A percentile compares a stretch with the other conserved stretches of the same genome.
These are phyloP conservation scores for Sisymbrium altissimum DNA, from an alignment of 345 rosid species.

Conservation along the genomic window DNA sequence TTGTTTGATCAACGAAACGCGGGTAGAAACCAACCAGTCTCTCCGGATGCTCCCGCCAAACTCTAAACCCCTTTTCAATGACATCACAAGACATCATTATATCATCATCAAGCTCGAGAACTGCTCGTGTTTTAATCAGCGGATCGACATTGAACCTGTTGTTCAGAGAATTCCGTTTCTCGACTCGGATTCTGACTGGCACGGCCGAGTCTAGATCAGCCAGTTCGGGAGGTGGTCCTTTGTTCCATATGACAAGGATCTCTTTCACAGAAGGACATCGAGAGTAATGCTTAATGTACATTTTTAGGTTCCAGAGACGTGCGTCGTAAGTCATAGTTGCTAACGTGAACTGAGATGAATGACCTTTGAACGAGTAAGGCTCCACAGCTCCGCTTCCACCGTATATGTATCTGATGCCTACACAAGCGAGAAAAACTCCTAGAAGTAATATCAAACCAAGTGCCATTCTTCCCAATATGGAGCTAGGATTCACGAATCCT, in stretches of 20 bases:
- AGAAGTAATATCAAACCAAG: slow-evolving; percentile 40
- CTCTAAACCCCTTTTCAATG: slow-evolving; percentile 76
- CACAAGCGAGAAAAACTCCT: slow-evolving; percentile 58
- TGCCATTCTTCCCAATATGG: slow-evolving; percentile 49
- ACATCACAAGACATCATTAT: slow-evolving; percentile 89
- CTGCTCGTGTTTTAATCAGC: slow-evolving; percentile 62
- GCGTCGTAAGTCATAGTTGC: slow-evolving; percentile 94
- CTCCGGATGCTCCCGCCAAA: slow-evolving; percentile 87
- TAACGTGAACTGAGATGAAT: slow-evolving; percentile 82
- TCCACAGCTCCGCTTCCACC: slow-evolving; percentile 86
- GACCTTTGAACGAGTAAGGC: slow-evolving; percentile 62
- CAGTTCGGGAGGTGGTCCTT: slow-evolving; percentile 64
- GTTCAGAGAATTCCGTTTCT: slow-evolving; percentile 68
- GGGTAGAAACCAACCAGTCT: slow-evolving; percentile 93
- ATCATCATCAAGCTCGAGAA: slow-evolving; percentile 96
- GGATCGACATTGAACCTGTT: slow-evolving; percentile 83
- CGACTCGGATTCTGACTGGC: slow-evolving; percentile 81
- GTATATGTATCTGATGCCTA: slow-evolving; percentile 52
- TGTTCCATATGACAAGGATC: slow-evolving; percentile 97
- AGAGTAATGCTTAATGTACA: slow-evolving; percentile 89
- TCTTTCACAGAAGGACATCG: slow-evolving; percentile 89
- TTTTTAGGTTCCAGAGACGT: slow-evolving; percentile 95
- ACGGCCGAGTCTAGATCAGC: slow-evolving; percentile 77
- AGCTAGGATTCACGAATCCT: slow-evolving; percentile 54
- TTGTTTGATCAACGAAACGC: slow-evolving; percentile 51